Evolutionary conservation across 305 asterid genomes (phyloP).

Genomic region (Solanum aculeatissimum): DNA sequence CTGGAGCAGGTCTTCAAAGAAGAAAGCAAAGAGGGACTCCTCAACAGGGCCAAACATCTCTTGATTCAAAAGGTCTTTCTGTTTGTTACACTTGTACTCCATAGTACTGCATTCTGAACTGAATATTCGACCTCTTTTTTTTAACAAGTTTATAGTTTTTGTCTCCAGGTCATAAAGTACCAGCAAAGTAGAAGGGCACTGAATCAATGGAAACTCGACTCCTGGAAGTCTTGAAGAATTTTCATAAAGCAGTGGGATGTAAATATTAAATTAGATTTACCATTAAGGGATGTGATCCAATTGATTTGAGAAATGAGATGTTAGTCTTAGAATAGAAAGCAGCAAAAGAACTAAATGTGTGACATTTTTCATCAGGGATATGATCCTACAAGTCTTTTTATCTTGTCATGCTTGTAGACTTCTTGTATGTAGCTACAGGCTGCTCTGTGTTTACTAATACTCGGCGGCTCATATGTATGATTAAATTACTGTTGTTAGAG

Average conservation of each 20-base stretch:
- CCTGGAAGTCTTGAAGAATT: background rate
- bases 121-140: background rate
- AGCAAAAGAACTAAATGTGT: background rate
- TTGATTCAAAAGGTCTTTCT: slow-evolving; percentile 31
- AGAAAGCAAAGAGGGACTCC: slow-evolving; percentile 5
- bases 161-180: background rate
- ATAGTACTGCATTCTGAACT: background rate
- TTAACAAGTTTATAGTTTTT: background rate
- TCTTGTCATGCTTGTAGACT: background rate
- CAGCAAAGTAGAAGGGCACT: background rate
- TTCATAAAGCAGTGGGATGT: background rate
- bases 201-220: background rate
- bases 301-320: background rate
- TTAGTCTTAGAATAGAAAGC: background rate
- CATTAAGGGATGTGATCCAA: background rate
- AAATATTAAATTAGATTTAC: no score
- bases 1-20: slow-evolving; percentile 22
- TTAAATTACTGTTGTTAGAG: background rate
- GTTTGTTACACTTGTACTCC: background rate
- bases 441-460: background rate
- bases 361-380: background rate
- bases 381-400: background rate
- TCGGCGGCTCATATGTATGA: background rate
- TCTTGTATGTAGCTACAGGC: background rate
- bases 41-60: slow-evolving; percentile 6